These are phyloP conservation scores for Speleostelium caveatum DNA, from an alignment of 78 protist genomes.

Conservation along the genomic window DNA sequence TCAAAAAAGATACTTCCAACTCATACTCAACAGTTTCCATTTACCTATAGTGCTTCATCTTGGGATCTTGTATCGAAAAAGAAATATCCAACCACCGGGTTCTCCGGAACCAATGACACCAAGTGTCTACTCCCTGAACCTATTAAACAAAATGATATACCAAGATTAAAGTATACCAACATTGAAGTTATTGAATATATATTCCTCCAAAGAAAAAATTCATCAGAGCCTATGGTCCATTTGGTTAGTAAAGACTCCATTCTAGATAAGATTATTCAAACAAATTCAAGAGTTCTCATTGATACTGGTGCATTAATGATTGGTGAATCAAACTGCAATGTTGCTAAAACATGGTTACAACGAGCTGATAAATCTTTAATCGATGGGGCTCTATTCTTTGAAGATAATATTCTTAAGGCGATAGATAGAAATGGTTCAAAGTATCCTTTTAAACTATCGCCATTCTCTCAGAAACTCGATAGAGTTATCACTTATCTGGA, in stretches of 20 bases:
- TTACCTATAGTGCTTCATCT: not conserved
- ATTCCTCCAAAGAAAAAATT: not conserved
- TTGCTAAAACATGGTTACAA: not conserved
- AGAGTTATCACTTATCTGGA: slow-evolving; percentile 13
- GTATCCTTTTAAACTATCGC: not conserved
- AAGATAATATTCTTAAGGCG: not conserved
- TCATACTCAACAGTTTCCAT: slow-evolving; percentile 16
- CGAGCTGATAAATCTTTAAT: not conserved
- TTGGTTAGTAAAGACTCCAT: not conserved
- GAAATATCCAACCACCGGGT: not conserved
- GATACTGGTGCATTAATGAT: slow-evolving; percentile 44
- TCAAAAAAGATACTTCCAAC: not conserved
- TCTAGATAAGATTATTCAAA: too few species aligned
- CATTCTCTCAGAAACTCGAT: not conserved
- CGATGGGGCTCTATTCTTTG: slow-evolving; percentile 22
- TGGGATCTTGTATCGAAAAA: slow-evolving; percentile 12
- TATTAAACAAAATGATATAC: not conserved
- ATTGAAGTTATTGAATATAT: not conserved
- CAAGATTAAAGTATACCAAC: not conserved
- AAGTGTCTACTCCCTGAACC: not conserved
- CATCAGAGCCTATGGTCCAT: not conserved
- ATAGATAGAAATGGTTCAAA: slow-evolving; percentile 12
- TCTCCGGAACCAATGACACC: slow-evolving; percentile 30
- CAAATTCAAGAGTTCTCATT: not conserved
- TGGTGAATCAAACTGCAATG: slow-evolving; percentile 5